Percentiles rank a stretch among this genome's conserved stretches.
phyloP scores from a whole-genome alignment of 2,329 filamentous ascomycete species.

The Epichloe bromicola region DNA sequence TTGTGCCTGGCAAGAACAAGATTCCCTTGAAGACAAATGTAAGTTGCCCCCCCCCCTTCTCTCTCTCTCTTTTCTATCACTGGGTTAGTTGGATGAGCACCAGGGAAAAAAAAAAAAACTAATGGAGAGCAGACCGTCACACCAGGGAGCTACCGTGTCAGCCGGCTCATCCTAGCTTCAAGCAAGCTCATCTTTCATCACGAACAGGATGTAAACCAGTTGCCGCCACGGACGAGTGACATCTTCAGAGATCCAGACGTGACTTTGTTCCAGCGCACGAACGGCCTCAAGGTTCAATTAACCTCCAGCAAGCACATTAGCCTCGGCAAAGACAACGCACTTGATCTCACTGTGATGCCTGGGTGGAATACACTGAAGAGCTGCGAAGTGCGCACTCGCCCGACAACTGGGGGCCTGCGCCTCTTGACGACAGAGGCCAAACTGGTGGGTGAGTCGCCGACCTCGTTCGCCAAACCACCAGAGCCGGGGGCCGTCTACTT shows the following conservation, averaged over 20 bases:
- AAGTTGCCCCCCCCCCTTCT: slow-evolving; percentile 13
- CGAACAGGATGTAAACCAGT: slow-evolving; percentile 43
- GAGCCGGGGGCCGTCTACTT: slow-evolving; percentile 42
- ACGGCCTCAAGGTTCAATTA: slow-evolving; percentile 56
- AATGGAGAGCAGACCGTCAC: slow-evolving; percentile 40
- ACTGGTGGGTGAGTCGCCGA: slow-evolving; percentile 28
- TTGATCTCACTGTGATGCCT: slow-evolving; percentile 60
- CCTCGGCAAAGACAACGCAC: slow-evolving; percentile 62
- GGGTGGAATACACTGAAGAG: slow-evolving; percentile 58
- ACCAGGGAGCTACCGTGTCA: slow-evolving; percentile 62
- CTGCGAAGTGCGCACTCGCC: slow-evolving; percentile 48
- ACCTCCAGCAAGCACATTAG: slow-evolving; percentile 57
- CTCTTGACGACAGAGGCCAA: slow-evolving; percentile 48
- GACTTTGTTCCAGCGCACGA: slow-evolving; percentile 57
- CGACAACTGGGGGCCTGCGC: slow-evolving; percentile 52
- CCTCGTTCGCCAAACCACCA: slow-evolving; percentile 34
- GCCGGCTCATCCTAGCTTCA: slow-evolving; percentile 53
- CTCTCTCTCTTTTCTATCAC: too few species aligned
- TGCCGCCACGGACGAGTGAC: slow-evolving; percentile 30
- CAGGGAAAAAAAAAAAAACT: slow-evolving; percentile 8
- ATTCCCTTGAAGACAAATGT: slow-evolving; percentile 24
- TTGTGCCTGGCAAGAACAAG: slow-evolving; percentile 36
- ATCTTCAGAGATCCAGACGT: slow-evolving; percentile 50
- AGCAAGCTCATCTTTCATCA: slow-evolving; percentile 53
- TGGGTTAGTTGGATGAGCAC: too few species aligned